Conservation (phyloP, 176 grass and related monocot genomes). For the Hsuehochloa calcarea region DNA sequence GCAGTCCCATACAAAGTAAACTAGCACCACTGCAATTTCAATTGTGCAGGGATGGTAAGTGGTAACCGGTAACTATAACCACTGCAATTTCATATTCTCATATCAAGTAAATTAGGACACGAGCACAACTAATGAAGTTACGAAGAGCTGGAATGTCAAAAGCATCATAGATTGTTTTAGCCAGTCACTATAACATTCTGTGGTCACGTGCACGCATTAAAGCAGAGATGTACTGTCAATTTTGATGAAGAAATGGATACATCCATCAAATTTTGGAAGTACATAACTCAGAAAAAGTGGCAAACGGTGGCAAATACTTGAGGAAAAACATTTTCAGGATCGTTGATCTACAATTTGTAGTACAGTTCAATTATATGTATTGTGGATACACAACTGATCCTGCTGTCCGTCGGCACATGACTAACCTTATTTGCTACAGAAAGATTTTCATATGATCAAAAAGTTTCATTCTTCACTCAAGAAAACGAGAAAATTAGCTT, state of each 20-base stretch:
- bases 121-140: not conserved
- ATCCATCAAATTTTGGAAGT: conserved; percentile 4
- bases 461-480: not conserved
- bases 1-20: conserved; percentile 1
- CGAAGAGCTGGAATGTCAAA: not conserved
- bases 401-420: not conserved
- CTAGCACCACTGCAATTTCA: conserved; percentile 5
- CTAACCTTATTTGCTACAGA: not conserved
- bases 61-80: not conserved
- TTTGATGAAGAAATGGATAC: conserved; percentile 11
- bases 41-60: conserved; percentile 2
- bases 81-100: not conserved
- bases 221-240: not conserved
- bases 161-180: conserved; percentile 6
- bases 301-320: not conserved
- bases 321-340: not conserved
- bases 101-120: not conserved
- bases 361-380: not conserved
- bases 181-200: not conserved
- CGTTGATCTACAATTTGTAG: not conserved
- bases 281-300: conserved; percentile 1
- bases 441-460: not conserved
- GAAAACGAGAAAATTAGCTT: too few relatives aligned
- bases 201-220: not conserved
- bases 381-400: not conserved